A percentile compares a stretch with the other conserved stretches of the same genome.
Evolutionary conservation across 352 stramenopile species (phyloP).

Genomic region (Phytophthora sansomeana): DNA sequence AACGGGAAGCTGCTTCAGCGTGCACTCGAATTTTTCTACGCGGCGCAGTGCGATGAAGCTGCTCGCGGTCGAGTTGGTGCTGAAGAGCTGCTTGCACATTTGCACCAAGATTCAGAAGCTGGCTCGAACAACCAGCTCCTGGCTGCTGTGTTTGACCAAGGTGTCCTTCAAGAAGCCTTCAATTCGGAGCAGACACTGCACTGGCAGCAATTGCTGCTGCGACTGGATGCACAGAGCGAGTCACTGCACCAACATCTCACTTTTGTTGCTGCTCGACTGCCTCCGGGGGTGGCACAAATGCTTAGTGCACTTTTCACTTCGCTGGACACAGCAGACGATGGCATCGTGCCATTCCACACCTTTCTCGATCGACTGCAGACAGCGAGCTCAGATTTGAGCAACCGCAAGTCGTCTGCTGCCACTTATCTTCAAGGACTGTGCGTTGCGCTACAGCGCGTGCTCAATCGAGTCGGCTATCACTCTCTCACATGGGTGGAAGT

Average conservation of each 20-base stretch:
- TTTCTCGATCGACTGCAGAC: slow-evolving; percentile 46
- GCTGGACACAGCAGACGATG: slow-evolving; percentile 53
- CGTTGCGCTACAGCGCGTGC: slow-evolving; percentile 33
- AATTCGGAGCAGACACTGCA: slow-evolving; percentile 44
- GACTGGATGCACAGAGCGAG: slow-evolving; percentile 46
- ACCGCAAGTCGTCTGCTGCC: slow-evolving; percentile 26
- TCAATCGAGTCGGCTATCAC: slow-evolving; percentile 36
- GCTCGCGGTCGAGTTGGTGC: slow-evolving; percentile 27
- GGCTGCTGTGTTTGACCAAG: slow-evolving; percentile 17
- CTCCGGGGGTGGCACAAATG: slow-evolving; percentile 25
- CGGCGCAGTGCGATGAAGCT: slow-evolving; percentile 30
- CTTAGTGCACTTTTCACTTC: slow-evolving; percentile 46
- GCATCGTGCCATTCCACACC: slow-evolving; percentile 50
- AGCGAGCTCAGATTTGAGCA: slow-evolving; percentile 26
- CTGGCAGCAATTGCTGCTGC: slow-evolving; percentile 70
- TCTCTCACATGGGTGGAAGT: slow-evolving; percentile 39
- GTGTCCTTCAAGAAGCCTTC: slow-evolving; percentile 34
- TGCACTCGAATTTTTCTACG: slow-evolving; percentile 41
- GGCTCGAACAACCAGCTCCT: slow-evolving; percentile 22
- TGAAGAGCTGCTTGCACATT: slow-evolving; percentile 11
- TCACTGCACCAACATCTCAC: slow-evolving; percentile 48
- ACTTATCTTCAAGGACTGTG: slow-evolving; percentile 40
- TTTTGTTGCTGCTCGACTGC: slow-evolving; percentile 35
- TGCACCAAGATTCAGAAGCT: slow-evolving; percentile 15
- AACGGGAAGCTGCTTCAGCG: slow-evolving; percentile 24